Conservation (phyloP, 2,329 filamentous ascomycete species). For the Rasamsonia emersonii region DNA sequence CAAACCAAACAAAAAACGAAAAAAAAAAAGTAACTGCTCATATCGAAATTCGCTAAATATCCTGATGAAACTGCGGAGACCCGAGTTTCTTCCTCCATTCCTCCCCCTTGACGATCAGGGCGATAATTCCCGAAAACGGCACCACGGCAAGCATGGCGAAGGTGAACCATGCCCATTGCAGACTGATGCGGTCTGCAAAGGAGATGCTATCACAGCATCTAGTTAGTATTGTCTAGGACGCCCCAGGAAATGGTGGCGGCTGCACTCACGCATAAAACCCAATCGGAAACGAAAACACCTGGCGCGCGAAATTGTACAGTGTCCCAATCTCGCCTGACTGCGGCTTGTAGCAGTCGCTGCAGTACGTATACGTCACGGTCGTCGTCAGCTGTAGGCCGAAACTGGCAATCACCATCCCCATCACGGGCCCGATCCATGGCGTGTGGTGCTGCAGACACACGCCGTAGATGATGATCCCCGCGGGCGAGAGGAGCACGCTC, state of each 20-base stretch:
- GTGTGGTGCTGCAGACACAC: conserved; percentile 9
- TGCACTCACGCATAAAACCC: conserved; percentile 2
- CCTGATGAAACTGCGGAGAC: too few species aligned
- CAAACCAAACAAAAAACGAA: too few species aligned
- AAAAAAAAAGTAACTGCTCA: too few species aligned
- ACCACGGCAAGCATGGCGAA: not conserved
- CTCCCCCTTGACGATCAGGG: not conserved
- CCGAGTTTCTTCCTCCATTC: conserved; percentile 2
- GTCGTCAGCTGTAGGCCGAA: conserved; percentile 28
- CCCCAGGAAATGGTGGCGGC: not conserved
- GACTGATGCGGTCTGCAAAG: not conserved
- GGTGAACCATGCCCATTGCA: conserved; percentile 2
- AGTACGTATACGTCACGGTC: conserved; percentile 12
- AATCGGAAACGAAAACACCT: conserved; percentile 1
- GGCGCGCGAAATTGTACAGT: conserved; percentile 1
- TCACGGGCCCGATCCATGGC: conserved; percentile 42
- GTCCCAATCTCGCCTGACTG: conserved; percentile 11
- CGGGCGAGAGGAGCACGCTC: conserved; percentile 8
- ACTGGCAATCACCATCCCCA: conserved; percentile 43
- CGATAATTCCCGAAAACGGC: not conserved
- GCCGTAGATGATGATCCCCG: conserved; percentile 14
- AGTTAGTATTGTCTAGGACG: not conserved
- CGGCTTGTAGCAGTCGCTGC: conserved; percentile 14
- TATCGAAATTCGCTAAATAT: too few species aligned
- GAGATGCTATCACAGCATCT: not conserved